Base-by-base conservation (phyloP, 768 basidiomycete genomes). In the Phanerodontia chrysosporium region DNA sequence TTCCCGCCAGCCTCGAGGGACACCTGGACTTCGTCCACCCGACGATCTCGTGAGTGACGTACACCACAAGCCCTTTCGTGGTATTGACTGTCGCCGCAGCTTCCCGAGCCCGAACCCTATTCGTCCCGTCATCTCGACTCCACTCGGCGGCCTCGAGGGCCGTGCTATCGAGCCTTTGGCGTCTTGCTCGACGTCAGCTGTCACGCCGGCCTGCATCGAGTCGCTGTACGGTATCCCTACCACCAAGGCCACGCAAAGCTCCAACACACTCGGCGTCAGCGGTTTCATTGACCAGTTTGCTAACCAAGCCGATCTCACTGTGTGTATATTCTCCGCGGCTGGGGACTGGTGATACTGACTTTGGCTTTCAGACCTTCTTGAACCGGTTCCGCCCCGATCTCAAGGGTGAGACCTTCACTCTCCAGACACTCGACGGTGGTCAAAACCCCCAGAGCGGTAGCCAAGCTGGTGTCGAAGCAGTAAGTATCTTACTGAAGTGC, bases 401-500 rank as follows among this genome's bases (percentile, higher is more conserved):
- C 22, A 24, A 49, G 21, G 70, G 56, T 63, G 24, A 39, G 12
- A 53, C 65, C 14, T 64, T 57, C 49, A 53, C 61, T 3, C 49
- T 66, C 2, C 64, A 67, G 32, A 65, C 62, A 9, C 58, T 64
- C 82, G 88, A 81, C 51, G 87, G 85, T 2, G 57, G 75, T 55
- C 83, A 86, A 62, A 76, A 78, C 60, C 82, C 87, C 35, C 58
- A 75, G 24, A 71, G 44, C 18, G 45, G 30, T 14, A 46, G 70
- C 0, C 66, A 73, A 21, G 83, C 87, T n/a, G 87, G 87, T 2
- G 61, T 61, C 5, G 89, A 91, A 67, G 88, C 87, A 58, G 56
- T 21, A 76, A 83, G 62, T 70, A 84, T 1, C 13, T 21, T 12
- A 18, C 36, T 18, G 8, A 7, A 45, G 25, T 18, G 18, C n/a